A percentile compares a stretch with the other conserved stretches of the same genome.
Evolutionary conservation across 2,329 filamentous ascomycete genomes (phyloP).

Genomic region (Coniochaeta prunicola): DNA sequence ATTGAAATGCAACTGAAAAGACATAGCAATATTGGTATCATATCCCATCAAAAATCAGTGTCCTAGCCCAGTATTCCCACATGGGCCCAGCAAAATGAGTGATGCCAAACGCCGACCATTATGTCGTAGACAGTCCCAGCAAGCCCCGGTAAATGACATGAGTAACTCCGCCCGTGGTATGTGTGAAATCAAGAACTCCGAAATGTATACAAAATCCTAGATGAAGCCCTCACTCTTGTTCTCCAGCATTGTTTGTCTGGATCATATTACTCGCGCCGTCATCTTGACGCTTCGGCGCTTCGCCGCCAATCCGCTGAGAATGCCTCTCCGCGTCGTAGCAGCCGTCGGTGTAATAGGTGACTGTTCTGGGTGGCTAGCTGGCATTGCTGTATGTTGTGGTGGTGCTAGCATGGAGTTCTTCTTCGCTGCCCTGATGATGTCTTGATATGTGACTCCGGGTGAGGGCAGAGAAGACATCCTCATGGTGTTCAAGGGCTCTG

Average conservation of each 20-base stretch:
- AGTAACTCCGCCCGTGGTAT: slow-evolving; percentile 1
- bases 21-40: not conserved
- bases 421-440: slow-evolving; percentile 36
- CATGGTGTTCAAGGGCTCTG: slow-evolving; percentile 6
- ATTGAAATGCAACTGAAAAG: not conserved
- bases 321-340: slow-evolving; percentile 10
- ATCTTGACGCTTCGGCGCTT: slow-evolving; percentile 18
- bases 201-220: not conserved
- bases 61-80: not conserved
- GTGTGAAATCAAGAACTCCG: not conserved
- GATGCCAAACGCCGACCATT: slow-evolving; percentile 1
- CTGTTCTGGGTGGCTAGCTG: slow-evolving; percentile 3
- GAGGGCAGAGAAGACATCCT: slow-evolving; percentile 10
- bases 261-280: slow-evolving; percentile 8
- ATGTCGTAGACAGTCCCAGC: slow-evolving; percentile 4
- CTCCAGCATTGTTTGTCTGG: not conserved
- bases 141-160: not conserved
- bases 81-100: slow-evolving; percentile 1
- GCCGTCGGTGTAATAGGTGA: slow-evolving; percentile 10
- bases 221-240: not conserved
- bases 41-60: not conserved
- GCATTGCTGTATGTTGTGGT: slow-evolving; percentile 7
- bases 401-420: slow-evolving; percentile 28
- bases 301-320: slow-evolving; percentile 17
- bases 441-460: slow-evolving; percentile 37